These are phyloP conservation scores for Erysimum cheiranthoides DNA, from an alignment of 345 rosid species.

Conservation along the genomic window DNA sequence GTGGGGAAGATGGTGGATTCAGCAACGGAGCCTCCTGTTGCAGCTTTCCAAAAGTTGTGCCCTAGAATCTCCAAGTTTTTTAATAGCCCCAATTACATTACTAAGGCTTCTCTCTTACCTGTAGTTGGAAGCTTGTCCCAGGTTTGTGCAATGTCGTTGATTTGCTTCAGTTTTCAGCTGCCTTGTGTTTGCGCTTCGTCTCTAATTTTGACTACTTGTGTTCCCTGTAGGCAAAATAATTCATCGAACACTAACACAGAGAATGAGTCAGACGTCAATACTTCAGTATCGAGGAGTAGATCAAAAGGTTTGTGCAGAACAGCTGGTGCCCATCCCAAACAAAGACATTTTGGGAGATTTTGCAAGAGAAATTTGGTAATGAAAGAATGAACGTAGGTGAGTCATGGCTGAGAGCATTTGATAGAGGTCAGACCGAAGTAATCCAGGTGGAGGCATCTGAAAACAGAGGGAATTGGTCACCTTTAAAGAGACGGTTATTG, in stretches of 20 bases:
- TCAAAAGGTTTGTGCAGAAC: constrained; percentile 55
- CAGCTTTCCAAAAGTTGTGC: constrained; percentile 78
- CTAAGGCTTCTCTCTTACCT: constrained; percentile 77
- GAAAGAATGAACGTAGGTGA: constrained; percentile 58
- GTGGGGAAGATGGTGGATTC: constrained; percentile 90
- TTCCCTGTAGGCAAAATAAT: constrained; percentile 62
- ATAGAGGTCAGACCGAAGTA: constrained; percentile 56
- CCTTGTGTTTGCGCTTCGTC: background rate
- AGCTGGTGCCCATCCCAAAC: constrained; percentile 45
- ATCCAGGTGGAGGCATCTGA: constrained; percentile 60
- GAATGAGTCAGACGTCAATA: constrained; percentile 61
- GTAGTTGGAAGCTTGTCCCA: constrained; percentile 79
- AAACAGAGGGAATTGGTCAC: constrained; percentile 76
- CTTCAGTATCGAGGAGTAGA: constrained; percentile 56
- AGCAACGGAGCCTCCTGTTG: constrained; percentile 59
- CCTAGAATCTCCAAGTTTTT: constrained; percentile 84
- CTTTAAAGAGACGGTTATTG: constrained; percentile 87
- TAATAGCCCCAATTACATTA: constrained; percentile 75
- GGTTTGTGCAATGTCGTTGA: constrained; percentile 56
- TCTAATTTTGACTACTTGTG: constrained; percentile 12
- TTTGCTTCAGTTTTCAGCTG: background rate
- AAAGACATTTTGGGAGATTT: constrained; percentile 49
- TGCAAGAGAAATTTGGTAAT: constrained; percentile 48
- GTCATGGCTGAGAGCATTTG: constrained; percentile 56
- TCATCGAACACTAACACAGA: constrained; percentile 65